Conservation (phyloP, 768 basidiomycete species). For the Russula foetens region DNA sequence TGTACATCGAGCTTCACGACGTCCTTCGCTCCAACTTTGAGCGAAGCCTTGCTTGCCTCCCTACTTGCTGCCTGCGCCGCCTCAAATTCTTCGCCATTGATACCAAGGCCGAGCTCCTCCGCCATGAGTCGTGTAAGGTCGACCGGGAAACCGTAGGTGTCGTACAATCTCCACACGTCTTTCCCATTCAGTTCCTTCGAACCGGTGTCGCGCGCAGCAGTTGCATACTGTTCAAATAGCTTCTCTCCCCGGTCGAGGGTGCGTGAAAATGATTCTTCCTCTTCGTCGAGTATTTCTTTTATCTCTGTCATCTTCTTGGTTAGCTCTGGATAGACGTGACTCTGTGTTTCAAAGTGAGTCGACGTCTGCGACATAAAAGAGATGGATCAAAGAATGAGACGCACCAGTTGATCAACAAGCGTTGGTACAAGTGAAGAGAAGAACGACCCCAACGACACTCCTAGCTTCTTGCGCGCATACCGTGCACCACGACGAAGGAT, state of each 20-base stretch:
- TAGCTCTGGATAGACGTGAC: slow-evolving; percentile 88
- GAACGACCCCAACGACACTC: slow-evolving; percentile 87
- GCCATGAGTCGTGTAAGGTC: slow-evolving; percentile 97
- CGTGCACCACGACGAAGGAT: slow-evolving; percentile 92
- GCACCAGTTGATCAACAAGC: slow-evolving; percentile 81
- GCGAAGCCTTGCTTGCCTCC: slow-evolving; percentile 81
- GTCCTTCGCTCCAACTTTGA: slow-evolving; percentile 61
- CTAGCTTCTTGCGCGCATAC: slow-evolving; percentile 91
- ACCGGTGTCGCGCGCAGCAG: slow-evolving; percentile 54
- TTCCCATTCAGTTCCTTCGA: slow-evolving; percentile 68
- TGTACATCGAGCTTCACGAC: slow-evolving; percentile 91
- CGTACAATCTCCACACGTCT: slow-evolving; percentile 96
- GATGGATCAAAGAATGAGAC: slow-evolving; percentile 20
- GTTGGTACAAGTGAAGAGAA: slow-evolving; percentile 90
- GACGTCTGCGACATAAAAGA: background rate
- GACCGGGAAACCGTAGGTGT: slow-evolving; percentile 97
- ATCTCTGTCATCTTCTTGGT: slow-evolving; percentile 73
- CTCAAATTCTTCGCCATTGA: slow-evolving; percentile 87
- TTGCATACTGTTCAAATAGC: slow-evolving; percentile 84
- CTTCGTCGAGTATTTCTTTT: slow-evolving; percentile 93
- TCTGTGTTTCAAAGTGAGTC: slow-evolving; percentile 37
- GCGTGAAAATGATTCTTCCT: slow-evolving; percentile 96
- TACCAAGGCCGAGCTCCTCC: slow-evolving; percentile 74
- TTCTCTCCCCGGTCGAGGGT: slow-evolving; percentile 96
- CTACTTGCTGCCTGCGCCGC: slow-evolving; percentile 81